These are phyloP conservation scores for Tilletia walkeri DNA, from an alignment of 1,284 basidiomycete genomes.

Conservation along the genomic window DNA sequence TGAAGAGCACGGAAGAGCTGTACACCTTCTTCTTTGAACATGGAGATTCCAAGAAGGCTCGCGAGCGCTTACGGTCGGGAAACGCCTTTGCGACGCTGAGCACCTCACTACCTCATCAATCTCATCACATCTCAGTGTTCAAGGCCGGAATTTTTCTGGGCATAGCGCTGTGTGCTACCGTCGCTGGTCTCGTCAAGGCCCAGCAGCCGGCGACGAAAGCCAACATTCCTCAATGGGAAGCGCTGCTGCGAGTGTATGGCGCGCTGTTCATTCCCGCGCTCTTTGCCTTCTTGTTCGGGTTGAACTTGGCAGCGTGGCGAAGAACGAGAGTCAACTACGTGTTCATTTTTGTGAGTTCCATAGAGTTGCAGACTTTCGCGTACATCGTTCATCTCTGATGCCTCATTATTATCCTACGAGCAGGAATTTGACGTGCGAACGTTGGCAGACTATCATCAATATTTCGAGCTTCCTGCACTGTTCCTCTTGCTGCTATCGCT, in stretches of 20 bases:
- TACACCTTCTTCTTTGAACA: slow-evolving; percentile 61
- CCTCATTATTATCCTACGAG: not conserved
- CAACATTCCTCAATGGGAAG: slow-evolving; percentile 70
- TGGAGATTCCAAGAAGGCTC: slow-evolving; percentile 78
- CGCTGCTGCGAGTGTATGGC: slow-evolving; percentile 77
- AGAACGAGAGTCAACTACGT: slow-evolving; percentile 77
- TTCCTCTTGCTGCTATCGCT: slow-evolving; percentile 74
- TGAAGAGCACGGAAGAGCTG: slow-evolving; percentile 62
- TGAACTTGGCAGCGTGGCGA: slow-evolving; percentile 78
- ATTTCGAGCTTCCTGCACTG: slow-evolving; percentile 77
- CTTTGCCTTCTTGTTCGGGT: slow-evolving; percentile 71
- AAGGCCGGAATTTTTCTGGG: slow-evolving; percentile 72
- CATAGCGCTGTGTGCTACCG: slow-evolving; percentile 71
- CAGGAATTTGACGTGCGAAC: slow-evolving; percentile 65
- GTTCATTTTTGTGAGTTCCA: slow-evolving; percentile 69
- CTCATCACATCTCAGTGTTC: slow-evolving; percentile 69
- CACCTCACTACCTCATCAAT: slow-evolving; percentile 57
- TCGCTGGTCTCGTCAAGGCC: slow-evolving; percentile 69
- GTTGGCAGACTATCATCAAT: slow-evolving; percentile 75
- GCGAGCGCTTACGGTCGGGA: slow-evolving; percentile 64
- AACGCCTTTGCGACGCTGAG: slow-evolving; percentile 56
- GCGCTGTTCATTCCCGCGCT: slow-evolving; percentile 72
- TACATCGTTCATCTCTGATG: not conserved
- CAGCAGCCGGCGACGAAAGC: slow-evolving; percentile 65
- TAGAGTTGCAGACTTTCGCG: too few species aligned